phyloP scores from a whole-genome alignment of 139 green algal genomes.

The Gonium pectorale region DNA sequence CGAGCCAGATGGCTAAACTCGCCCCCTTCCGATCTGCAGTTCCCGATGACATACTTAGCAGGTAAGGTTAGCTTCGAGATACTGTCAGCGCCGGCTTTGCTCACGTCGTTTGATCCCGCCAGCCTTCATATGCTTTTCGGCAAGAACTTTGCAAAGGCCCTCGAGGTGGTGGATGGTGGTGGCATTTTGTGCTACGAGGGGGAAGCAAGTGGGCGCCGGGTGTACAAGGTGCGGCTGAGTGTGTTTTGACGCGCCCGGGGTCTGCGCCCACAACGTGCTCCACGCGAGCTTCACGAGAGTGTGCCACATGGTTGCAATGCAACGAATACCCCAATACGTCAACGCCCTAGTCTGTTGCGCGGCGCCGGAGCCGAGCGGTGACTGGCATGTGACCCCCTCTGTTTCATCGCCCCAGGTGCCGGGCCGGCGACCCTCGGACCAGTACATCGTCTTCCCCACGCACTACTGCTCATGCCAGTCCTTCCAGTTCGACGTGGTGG shows the following conservation, averaged over 20 bases:
- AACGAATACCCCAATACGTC: too few species aligned
- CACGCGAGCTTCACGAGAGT: background rate
- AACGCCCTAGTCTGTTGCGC: too few species aligned
- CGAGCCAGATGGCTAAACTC: too few species aligned
- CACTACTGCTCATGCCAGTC: constrained; percentile 91
- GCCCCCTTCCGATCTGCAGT: background rate
- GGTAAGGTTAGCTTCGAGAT: background rate
- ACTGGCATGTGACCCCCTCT: too few species aligned
- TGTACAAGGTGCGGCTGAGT: constrained; percentile 71
- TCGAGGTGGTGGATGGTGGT: constrained; percentile 80
- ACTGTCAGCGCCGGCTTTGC: background rate
- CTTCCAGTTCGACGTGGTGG: constrained; percentile 85
- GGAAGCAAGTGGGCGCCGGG: constrained; percentile 55
- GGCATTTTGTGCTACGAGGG: constrained; percentile 74
- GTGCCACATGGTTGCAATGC: too few species aligned
- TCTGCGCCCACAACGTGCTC: too few species aligned
- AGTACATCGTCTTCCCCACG: constrained; percentile 79
- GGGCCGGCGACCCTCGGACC: constrained; percentile 59
- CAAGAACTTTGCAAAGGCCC: constrained; percentile 76
- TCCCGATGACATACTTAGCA: constrained; percentile 20
- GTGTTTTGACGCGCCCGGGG: background rate
- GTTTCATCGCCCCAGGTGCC: constrained; percentile 56
- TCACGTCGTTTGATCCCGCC: background rate
- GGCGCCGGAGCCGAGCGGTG: too few species aligned
- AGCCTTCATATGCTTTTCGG: constrained; percentile 81